These are phyloP conservation scores for Saposhnikovia divaricata DNA, from an alignment of 129 eudicot genomes.

Conservation along the genomic window DNA sequence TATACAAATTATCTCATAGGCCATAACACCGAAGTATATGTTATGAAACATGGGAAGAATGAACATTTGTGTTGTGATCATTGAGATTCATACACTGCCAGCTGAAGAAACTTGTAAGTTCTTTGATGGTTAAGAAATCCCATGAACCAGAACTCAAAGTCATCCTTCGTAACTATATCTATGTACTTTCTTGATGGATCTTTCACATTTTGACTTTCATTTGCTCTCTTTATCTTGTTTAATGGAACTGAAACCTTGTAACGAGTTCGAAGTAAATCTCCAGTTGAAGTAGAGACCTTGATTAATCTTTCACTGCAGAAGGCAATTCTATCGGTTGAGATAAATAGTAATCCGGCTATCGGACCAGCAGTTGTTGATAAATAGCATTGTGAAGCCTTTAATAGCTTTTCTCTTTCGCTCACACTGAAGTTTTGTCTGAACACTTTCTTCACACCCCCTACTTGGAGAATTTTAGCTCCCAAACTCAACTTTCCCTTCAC, in stretches of 20 bases:
- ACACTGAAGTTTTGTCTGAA: constrained; percentile 30
- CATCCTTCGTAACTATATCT: constrained; percentile 25
- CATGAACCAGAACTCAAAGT: constrained; percentile 45
- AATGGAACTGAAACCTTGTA: constrained; percentile 27
- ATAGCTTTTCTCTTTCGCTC: constrained; percentile 15
- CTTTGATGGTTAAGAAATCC: constrained; percentile 26
- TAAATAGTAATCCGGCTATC: constrained; percentile 26
- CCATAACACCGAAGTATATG: neutral
- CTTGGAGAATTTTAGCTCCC: constrained; percentile 36
- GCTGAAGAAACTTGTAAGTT: constrained; percentile 23
- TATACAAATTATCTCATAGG: neutral
- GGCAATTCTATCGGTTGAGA: constrained; percentile 27
- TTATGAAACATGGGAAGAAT: neutral
- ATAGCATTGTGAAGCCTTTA: constrained; percentile 28
- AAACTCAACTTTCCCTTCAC: constrained; percentile 34
- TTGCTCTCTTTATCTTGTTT: constrained; percentile 18
- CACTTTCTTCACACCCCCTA: constrained; percentile 30
- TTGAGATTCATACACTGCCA: constrained; percentile 11
- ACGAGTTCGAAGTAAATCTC: constrained; percentile 17
- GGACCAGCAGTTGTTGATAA: constrained; percentile 33
- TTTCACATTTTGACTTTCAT: constrained; percentile 16
- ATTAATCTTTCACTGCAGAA: constrained; percentile 37
- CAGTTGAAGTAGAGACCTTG: constrained; percentile 25
- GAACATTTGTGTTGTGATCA: neutral
- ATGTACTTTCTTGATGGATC: constrained; percentile 23